Evolutionary conservation across 2,329 filamentous ascomycete species (phyloP).

Genomic region (Colletotrichum sp.): DNA sequence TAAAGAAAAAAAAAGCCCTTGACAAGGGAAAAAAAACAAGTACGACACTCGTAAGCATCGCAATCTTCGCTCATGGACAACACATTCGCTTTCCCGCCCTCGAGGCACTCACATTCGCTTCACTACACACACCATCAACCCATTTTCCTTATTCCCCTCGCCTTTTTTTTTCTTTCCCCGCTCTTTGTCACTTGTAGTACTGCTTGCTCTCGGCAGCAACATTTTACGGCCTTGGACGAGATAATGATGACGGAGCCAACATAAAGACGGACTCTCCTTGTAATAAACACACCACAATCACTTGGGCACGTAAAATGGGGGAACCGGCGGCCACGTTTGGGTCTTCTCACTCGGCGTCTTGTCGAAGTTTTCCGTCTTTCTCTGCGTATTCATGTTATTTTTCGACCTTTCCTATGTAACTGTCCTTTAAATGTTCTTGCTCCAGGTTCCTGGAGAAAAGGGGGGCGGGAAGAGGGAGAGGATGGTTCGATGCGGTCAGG

Average conservation of each 20-base stretch:
- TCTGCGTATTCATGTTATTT: neutral
- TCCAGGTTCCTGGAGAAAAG: neutral
- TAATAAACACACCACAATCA: slow-evolving; percentile 1
- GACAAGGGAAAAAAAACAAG: neutral
- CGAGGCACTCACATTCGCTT: slow-evolving; percentile 7
- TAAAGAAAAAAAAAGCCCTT: neutral
- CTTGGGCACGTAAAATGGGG: neutral
- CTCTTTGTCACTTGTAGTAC: neutral
- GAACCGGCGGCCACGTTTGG: neutral
- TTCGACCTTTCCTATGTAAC: neutral
- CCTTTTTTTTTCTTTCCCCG: neutral
- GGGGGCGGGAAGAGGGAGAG: neutral
- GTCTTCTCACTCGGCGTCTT: neutral
- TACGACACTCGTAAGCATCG: neutral
- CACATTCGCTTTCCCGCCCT: neutral
- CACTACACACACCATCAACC: neutral
- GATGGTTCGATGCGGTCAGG: neutral
- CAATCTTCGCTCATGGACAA: neutral
- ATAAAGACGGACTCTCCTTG: neutral
- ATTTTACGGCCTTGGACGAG: slow-evolving; percentile 12
- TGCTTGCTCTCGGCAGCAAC: neutral
- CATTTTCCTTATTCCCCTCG: neutral
- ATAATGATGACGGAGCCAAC: slow-evolving; percentile 12
- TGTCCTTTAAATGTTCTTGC: neutral
- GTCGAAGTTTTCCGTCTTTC: neutral